Base-by-base conservation (phyloP, 305 asterid species). In the Andrographis paniculata region DNA sequence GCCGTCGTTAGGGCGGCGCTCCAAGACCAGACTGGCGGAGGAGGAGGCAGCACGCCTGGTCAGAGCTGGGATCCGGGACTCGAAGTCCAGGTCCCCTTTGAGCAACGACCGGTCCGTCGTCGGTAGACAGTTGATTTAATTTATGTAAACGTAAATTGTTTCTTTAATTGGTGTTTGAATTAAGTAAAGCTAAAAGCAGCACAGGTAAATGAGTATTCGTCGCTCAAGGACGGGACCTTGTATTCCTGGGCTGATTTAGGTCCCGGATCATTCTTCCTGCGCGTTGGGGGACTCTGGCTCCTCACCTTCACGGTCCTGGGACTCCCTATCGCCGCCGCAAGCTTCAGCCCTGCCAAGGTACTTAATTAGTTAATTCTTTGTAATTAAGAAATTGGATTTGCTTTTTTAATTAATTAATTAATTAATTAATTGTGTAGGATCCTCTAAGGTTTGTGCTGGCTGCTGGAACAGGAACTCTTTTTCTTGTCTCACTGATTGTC, bases 91-190 rank as follows among this genome's bases (percentile, higher is more conserved):
- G 97, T 87, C 21, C 95, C 97, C 0, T 87, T 77, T 48, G 97
- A 87, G 52, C 95, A 87, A 65, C 74, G 97, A 39, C 97, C 97
- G 74, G 97, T n/a, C n/a, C n/a, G n/a, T n/a, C n/a, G n/a, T n/a
- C n/a, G n/a, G n/a, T n/a, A n/a, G n/a, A n/a, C n/a, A n/a, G n/a
- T n/a, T n/a, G n/a, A n/a, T n/a, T n/a, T n/a, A n/a, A n/a, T n/a
- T n/a, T n/a, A n/a, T n/a, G n/a, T n/a, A n/a, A n/a, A n/a, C n/a
- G n/a, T n/a, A n/a, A n/a, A n/a, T n/a, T n/a, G n/a, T n/a, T n/a
- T n/a, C n/a, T n/a, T n/a, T n/a, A n/a, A n/a, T n/a, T n/a, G n/a
- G n/a, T n/a, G n/a, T n/a, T n/a, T n/a, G n/a, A n/a, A n/a, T n/a
- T n/a, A n/a, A n/a, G n/a, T n/a, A n/a, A n/a, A n/a, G n/a, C n/a